Evolutionary conservation across 371 early-diverging fungal genomes (phyloP), one percentile per base, ranked within the genome.

Genomic region (Coemansia sp.): DNA sequence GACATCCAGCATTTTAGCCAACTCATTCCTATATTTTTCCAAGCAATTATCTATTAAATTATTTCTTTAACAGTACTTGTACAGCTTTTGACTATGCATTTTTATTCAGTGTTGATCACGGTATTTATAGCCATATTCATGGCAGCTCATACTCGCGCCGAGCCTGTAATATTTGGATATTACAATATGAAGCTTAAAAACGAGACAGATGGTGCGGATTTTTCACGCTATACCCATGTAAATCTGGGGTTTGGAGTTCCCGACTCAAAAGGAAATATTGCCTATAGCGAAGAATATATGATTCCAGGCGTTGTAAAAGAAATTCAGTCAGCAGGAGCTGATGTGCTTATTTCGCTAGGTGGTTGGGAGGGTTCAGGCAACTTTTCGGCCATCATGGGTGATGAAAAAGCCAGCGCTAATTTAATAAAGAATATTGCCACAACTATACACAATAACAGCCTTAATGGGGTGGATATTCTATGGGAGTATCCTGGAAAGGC

Each of bases 401-500:
- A 18, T 21, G 7, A 48, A 6, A 21, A 22, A 2, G 21, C n/a
- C 50, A n/a, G 50, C 10, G 21, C 50, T 8, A 48, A 7, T n/a
- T 8, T 48, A 18, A 48, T 48, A 8, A 21, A n/a, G 8, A 48
- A 48, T 21, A 48, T 48, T 21, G 50, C 8, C 3, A 8, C n/a
- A 3, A 8, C 18, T 48, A 21, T 48, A 21, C 3, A n/a, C 6
- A 21, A n/a, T 21, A n/a, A 48, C 22, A 10, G 18, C 1, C 50
- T 48, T n/a, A 21, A 48, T 7, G 50, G 50, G 18, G 50, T 48
- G 16, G 50, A 48, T 48, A 48, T 48, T 7, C 50, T 48, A 21
- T 48, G 50, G 50, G 50, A 48, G 50, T 48, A 48, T 22, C 50
- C 50, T 18, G 50, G 50, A 48, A 16, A 18, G 50, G 16, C 50